Base-by-base conservation (phyloP, 257 asterid genomes). In the Mentha longifolia region DNA sequence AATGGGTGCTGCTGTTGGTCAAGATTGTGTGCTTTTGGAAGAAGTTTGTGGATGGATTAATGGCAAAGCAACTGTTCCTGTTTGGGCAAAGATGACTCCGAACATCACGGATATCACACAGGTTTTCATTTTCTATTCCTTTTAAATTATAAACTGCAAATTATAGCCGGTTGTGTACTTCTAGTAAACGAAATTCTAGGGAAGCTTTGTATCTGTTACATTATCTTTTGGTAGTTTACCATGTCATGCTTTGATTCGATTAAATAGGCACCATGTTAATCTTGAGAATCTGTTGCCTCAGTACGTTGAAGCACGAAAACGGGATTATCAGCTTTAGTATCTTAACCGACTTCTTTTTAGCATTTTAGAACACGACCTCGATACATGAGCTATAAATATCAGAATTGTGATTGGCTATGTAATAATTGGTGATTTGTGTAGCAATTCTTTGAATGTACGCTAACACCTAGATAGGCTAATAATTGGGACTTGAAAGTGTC, bases 1-100 rank as follows among this genome's bases (percentile, higher is more conserved):
- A 77, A 93, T 93, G 98, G 98, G 98, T 61, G 98, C 98, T 74
- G 98, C 98, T 0, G 96, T 91, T 74, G 98, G 98, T 39, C 98
- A 93, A 83, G 97, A 93, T 73, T 93, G 98, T 79, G 92, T 73
- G 0, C 80, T 93, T 75, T 71, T 93, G 81, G 98, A 89, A 80
- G 98, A 93, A 76, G 89, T 93, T 25, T 86, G 96, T 60, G 96
- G 92, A 55, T 93, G 98, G 98, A 81, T 93, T 55, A 93, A 91
- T 78, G 97, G 82, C 9, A 87, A 87, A 78, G 97, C 98, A 43
- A 87, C 92, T 0, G 91, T 93, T 55, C 97, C 98, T 9, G 97
- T 93, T 74, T 93, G 98, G 98, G 96, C 98, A 52, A 91, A 93
- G 86, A 93, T 93, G 98, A 93, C 98, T 19, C 98, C 98, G 7